Evolutionary conservation across 1,139 yeast species (phyloP).

Genomic region (Lodderomyces elongisporus): DNA sequence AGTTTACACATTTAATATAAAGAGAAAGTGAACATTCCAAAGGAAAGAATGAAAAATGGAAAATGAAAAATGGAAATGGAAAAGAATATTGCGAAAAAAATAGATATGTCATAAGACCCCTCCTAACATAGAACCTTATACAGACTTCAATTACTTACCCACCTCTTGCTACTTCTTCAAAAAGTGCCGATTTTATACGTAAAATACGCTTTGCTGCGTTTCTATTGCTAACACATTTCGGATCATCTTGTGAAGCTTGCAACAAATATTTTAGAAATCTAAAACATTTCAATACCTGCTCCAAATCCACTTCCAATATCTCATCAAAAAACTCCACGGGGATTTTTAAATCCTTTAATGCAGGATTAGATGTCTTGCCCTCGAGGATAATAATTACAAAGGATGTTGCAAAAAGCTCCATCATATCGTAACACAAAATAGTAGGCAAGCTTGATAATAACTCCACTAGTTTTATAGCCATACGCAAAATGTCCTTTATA

Average conservation of each 20-base stretch:
- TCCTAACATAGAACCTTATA: too few species aligned
- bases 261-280: conserved; percentile 28
- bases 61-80: too few species aligned
- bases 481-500: conserved; percentile 28
- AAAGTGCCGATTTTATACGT: conserved; percentile 5
- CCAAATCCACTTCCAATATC: conserved; percentile 17
- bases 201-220: conserved; percentile 24
- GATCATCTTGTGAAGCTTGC: conserved; percentile 25
- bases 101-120: too few species aligned
- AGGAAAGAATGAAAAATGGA: too few species aligned
- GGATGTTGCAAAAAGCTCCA: conserved; percentile 31
- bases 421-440: conserved; percentile 30
- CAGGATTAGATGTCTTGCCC: conserved; percentile 20
- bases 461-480: conserved; percentile 34
- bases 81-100: too few species aligned
- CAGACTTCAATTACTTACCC: too few species aligned
- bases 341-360: conserved; percentile 16
- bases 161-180: conserved; percentile 4
- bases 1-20: too few species aligned
- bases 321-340: conserved; percentile 22
- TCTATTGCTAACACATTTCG: conserved; percentile 27
- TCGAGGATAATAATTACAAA: conserved; percentile 28
- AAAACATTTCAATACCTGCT: conserved; percentile 29
- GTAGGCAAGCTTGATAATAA: conserved; percentile 40
- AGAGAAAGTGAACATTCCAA: too few species aligned